phyloP scores from a whole-genome alignment of 805 yeast species.

The Ogataea salicorniae region DNA sequence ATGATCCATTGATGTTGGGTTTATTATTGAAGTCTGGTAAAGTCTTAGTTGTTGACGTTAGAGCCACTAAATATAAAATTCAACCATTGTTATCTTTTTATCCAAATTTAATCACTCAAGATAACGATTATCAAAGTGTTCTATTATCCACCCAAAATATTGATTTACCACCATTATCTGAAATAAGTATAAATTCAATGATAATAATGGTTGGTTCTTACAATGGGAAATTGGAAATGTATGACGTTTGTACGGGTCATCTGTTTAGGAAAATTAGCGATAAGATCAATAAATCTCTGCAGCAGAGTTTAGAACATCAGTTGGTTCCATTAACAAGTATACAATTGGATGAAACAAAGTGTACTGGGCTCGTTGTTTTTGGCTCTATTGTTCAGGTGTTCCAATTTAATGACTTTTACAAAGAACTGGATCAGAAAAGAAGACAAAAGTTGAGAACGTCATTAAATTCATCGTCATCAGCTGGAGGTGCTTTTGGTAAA shows the following conservation, averaged over 20 bases:
- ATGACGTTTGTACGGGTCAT: conserved; percentile 40
- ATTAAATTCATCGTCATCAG: conserved; percentile 1
- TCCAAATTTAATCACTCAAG: conserved; percentile 19
- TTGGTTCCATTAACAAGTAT: conserved; percentile 17
- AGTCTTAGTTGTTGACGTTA: conserved; percentile 38
- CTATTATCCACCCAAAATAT: conserved; percentile 9
- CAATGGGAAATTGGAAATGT: conserved; percentile 38
- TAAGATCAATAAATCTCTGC: conserved; percentile 15
- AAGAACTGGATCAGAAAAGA: conserved; percentile 13
- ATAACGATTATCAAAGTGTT: conserved; percentile 17
- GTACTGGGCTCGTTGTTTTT: conserved; percentile 35
- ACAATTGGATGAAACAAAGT: conserved; percentile 16
- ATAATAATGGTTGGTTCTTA: conserved; percentile 36
- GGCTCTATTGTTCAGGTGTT: conserved; percentile 43
- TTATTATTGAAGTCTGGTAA: conserved; percentile 36
- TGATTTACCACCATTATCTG: conserved; percentile 26
- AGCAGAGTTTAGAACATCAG: conserved; percentile 11
- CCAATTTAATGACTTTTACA: conserved; percentile 37
- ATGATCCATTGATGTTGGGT: conserved; percentile 26
- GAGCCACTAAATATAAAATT: conserved; percentile 24
- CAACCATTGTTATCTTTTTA: conserved; percentile 15
- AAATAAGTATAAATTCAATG: conserved; percentile 25
- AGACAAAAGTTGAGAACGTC: conserved; percentile 15
- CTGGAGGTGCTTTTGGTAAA: background rate
- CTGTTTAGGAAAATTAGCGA: conserved; percentile 29